phyloP scores from a whole-genome alignment of 2,329 filamentous ascomycete genomes.

The Bipolaris victoriae region DNA sequence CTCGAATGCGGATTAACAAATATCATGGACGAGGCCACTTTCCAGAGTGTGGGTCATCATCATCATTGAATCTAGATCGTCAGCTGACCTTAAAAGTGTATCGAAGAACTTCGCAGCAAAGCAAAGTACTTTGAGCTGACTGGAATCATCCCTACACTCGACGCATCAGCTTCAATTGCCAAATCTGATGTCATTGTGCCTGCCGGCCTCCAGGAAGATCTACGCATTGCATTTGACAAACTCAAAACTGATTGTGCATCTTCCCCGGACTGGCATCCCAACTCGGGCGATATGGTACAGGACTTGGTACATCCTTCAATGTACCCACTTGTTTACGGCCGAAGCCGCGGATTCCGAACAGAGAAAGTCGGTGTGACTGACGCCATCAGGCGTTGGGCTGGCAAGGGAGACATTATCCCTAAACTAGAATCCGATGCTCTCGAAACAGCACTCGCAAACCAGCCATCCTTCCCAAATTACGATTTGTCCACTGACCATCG shows the following conservation, averaged over 20 bases:
- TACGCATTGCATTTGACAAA: slow-evolving; percentile 53
- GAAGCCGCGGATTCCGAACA: slow-evolving; percentile 50
- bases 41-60: slow-evolving; percentile 19
- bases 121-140: slow-evolving; percentile 53
- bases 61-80: not conserved
- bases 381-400: slow-evolving; percentile 35
- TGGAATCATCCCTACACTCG: slow-evolving; percentile 54
- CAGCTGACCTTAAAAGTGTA: slow-evolving; percentile 19
- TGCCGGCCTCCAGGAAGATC: slow-evolving; percentile 46
- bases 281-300: slow-evolving; percentile 62
- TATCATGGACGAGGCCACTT: slow-evolving; percentile 20
- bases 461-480: not conserved
- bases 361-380: slow-evolving; percentile 37
- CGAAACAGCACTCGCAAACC: not conserved
- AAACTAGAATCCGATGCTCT: not conserved
- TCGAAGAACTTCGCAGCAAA: slow-evolving; percentile 58
- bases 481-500: slow-evolving; percentile 7
- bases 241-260: slow-evolving; percentile 56
- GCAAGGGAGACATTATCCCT: slow-evolving; percentile 37
- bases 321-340: slow-evolving; percentile 64
- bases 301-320: slow-evolving; percentile 70
- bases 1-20: slow-evolving; percentile 7
- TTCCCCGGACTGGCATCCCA: slow-evolving; percentile 64
- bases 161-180: slow-evolving; percentile 54
- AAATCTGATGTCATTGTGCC: slow-evolving; percentile 61